Percentiles rank a stretch among this genome's conserved stretches.
phyloP scores from a whole-genome alignment of 306 rosid genomes.

The Medicago lupulina region DNA sequence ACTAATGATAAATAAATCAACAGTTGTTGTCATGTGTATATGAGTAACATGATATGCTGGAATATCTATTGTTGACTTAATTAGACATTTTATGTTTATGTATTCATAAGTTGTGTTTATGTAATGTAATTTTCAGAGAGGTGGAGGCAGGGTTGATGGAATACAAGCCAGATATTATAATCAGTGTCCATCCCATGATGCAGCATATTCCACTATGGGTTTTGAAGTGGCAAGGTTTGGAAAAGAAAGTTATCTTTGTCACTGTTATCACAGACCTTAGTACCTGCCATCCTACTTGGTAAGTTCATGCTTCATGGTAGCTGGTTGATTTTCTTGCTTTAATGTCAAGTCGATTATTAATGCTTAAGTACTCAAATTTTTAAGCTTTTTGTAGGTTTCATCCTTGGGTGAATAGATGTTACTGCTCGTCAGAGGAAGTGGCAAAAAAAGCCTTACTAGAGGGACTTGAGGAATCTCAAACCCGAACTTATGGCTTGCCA shows the following conservation, averaged over 20 bases:
- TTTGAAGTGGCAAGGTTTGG: slow-evolving; percentile 98
- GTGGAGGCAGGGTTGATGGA: slow-evolving; percentile 98
- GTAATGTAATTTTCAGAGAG: slow-evolving; percentile 63
- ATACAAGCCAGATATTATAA: slow-evolving; percentile 89
- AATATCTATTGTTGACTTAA: not conserved
- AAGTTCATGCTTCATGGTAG: slow-evolving; percentile 27
- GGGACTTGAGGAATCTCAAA: slow-evolving; percentile 83
- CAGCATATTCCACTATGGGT: slow-evolving; percentile 99
- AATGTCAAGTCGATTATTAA: slow-evolving; percentile 21
- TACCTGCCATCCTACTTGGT: slow-evolving; percentile 97
- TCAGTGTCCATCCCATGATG: slow-evolving; percentile 98
- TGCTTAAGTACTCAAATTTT: slow-evolving; percentile 39
- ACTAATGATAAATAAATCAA: no score
- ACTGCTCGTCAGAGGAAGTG: slow-evolving; percentile 88
- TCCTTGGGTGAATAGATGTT: slow-evolving; percentile 92
- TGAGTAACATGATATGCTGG: not conserved
- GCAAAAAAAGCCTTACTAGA: slow-evolving; percentile 78
- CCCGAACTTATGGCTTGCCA: slow-evolving; percentile 80
- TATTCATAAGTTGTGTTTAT: slow-evolving; percentile 33
- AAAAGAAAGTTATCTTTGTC: slow-evolving; percentile 85
- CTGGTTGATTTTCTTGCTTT: slow-evolving; percentile 16
- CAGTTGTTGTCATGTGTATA: not conserved
- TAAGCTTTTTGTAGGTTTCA: slow-evolving; percentile 73
- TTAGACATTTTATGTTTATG: not conserved
- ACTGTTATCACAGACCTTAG: slow-evolving; percentile 92